Conservation (phyloP, 768 basidiomycete species). For the Trametes cubensis region DNA sequence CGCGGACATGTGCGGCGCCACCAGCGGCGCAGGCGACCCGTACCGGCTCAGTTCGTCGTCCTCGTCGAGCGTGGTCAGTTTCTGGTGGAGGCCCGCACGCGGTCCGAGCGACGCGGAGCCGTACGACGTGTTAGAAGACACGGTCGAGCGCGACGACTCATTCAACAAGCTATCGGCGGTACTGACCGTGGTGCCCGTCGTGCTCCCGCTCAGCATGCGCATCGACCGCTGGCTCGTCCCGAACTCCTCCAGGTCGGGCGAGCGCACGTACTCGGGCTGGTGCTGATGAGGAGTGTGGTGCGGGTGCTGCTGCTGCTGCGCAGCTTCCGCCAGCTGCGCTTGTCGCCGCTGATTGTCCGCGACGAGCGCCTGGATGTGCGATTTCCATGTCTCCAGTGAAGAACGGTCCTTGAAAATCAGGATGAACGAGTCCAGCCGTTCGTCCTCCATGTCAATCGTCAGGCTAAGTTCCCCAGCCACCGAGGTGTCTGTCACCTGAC, state of each 20-base stretch:
- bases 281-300: too few relatives aligned
- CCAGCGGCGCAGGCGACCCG: slow-evolving; percentile 50
- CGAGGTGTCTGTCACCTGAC: slow-evolving; percentile 80
- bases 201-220: slow-evolving; percentile 80
- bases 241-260: slow-evolving; percentile 62
- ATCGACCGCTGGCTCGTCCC: slow-evolving; percentile 75
- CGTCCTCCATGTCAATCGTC: slow-evolving; percentile 98
- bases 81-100: slow-evolving; percentile 39
- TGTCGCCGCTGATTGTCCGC: slow-evolving; percentile 65
- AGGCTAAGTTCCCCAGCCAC: slow-evolving; percentile 84
- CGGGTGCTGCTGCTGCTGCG: slow-evolving; percentile 7
- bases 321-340: slow-evolving; percentile 36
- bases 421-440: slow-evolving; percentile 90
- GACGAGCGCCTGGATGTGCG: slow-evolving; percentile 79
- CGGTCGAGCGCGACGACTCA: slow-evolving; percentile 62
- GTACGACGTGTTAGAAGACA: slow-evolving; percentile 76
- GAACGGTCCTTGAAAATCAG: slow-evolving; percentile 90
- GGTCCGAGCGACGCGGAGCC: slow-evolving; percentile 41
- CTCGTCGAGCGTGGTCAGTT: slow-evolving; percentile 69
- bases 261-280: slow-evolving; percentile 36
- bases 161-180: slow-evolving; percentile 67
- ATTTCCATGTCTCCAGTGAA: slow-evolving; percentile 89
- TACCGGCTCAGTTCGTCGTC: slow-evolving; percentile 67
- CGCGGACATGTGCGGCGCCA: slow-evolving; percentile 70
- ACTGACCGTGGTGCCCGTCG: slow-evolving; percentile 58